These are phyloP conservation scores for Globisporangium ultimum DNA, from an alignment of 352 stramenopile genomes.

Conservation along the genomic window DNA sequence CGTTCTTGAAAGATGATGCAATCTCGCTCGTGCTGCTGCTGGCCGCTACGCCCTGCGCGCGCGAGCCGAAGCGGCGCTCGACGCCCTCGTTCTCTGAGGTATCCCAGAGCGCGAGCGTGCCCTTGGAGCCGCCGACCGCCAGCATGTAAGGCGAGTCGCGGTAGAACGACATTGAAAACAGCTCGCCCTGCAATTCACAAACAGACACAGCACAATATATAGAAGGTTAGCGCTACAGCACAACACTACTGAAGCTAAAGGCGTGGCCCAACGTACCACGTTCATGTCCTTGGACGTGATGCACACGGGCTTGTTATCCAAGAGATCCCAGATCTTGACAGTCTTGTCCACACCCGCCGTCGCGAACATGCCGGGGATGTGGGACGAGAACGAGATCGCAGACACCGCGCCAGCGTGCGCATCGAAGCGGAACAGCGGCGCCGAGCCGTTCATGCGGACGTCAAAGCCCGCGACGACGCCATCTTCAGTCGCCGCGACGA, in stretches of 20 bases:
- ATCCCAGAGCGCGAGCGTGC: slow-evolving; percentile 88
- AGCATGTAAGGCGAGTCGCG: slow-evolving; percentile 87
- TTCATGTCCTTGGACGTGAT: slow-evolving; percentile 92
- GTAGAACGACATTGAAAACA: slow-evolving; percentile 91
- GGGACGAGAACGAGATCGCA: slow-evolving; percentile 80
- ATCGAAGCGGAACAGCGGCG: slow-evolving; percentile 91
- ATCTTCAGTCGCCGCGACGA: slow-evolving; percentile 94
- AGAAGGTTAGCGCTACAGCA: too few relatives aligned
- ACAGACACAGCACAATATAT: neutral
- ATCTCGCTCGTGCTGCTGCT: slow-evolving; percentile 35
- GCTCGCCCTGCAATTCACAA: slow-evolving; percentile 56
- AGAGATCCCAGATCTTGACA: slow-evolving; percentile 96
- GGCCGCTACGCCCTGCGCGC: slow-evolving; percentile 40
- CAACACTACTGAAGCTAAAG: too few relatives aligned
- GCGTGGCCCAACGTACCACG: slow-evolving; percentile 77
- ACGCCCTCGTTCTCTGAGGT: slow-evolving; percentile 84
- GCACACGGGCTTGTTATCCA: slow-evolving; percentile 63
- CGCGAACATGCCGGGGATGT: slow-evolving; percentile 92
- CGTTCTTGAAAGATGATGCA: slow-evolving; percentile 67
- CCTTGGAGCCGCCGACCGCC: slow-evolving; percentile 86
- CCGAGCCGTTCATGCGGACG: slow-evolving; percentile 92
- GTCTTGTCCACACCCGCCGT: slow-evolving; percentile 97
- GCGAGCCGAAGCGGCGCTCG: slow-evolving; percentile 79
- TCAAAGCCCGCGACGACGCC: slow-evolving; percentile 94
- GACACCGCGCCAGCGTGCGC: slow-evolving; percentile 89